These are phyloP conservation scores for Lanmaoa pseudosensibilis DNA, from an alignment of 768 basidiomycete species.

Conservation along the genomic window DNA sequence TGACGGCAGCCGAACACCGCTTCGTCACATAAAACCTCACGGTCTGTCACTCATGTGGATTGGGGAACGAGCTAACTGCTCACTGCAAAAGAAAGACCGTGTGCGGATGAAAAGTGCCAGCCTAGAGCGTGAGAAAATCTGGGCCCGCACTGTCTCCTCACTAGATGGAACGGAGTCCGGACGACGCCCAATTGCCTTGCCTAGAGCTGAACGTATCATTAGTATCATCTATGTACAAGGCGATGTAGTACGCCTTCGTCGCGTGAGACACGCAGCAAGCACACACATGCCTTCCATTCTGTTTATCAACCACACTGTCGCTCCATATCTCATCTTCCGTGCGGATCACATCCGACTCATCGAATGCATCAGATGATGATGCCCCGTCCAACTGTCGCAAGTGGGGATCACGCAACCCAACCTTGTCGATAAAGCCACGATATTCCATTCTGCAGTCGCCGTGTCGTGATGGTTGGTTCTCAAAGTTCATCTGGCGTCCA, in stretches of 20 bases:
- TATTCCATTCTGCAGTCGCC: constrained; percentile 10
- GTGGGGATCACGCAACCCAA: constrained; percentile 13
- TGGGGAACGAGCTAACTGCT: not conserved
- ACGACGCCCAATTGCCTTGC: too few species aligned
- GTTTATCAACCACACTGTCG: not conserved
- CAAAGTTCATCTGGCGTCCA: constrained; percentile 5
- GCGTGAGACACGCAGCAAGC: constrained; percentile 10
- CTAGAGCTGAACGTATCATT: not conserved
- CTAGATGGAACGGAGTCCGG: not conserved
- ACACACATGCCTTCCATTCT: constrained; percentile 23
- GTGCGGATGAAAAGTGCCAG: not conserved
- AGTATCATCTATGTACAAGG: constrained; percentile 7
- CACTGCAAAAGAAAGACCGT: not conserved
- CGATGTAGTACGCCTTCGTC: constrained; percentile 8
- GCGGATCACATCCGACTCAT: constrained; percentile 22
- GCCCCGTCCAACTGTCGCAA: not conserved
- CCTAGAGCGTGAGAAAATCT: not conserved
- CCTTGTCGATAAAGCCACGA: constrained; percentile 15
- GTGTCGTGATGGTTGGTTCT: constrained; percentile 7
- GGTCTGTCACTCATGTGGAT: not conserved
- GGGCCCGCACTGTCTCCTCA: not conserved
- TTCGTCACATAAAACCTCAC: not conserved
- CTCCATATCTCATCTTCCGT: constrained; percentile 11
- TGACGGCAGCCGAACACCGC: not conserved
- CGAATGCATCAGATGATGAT: not conserved